These are phyloP conservation scores for Eutypella sp. DNA, from an alignment of 2,329 filamentous ascomycete species.

Conservation along the genomic window DNA sequence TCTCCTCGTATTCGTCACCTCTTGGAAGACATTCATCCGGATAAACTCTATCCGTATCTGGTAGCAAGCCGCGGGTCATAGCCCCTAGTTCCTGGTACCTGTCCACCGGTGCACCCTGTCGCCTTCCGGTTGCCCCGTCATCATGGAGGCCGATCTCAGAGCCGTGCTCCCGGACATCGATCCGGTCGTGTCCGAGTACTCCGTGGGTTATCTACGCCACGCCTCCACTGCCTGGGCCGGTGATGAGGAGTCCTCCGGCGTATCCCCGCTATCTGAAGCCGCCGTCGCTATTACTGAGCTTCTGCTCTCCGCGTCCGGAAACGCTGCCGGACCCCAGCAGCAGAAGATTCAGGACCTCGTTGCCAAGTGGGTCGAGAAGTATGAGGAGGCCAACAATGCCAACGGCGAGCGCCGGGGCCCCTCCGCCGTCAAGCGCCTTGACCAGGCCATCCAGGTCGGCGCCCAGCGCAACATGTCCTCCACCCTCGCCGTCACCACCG, in stretches of 20 bases:
- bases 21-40: not conserved
- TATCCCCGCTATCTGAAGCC: constrained; percentile 78
- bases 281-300: constrained; percentile 81
- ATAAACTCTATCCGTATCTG: not conserved
- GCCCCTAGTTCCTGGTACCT: not conserved
- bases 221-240: constrained; percentile 78
- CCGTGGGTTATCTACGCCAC: constrained; percentile 89
- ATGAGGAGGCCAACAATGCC: constrained; percentile 71
- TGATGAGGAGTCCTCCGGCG: constrained; percentile 64
- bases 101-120: too few species aligned
- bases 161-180: constrained; percentile 81
- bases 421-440: constrained; percentile 75
- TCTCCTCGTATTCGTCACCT: not conserved
- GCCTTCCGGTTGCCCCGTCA: constrained; percentile 10
- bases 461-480: constrained; percentile 94
- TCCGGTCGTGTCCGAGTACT: constrained; percentile 84
- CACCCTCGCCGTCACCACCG: constrained; percentile 80
- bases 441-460: constrained; percentile 92
- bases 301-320: constrained; percentile 86
- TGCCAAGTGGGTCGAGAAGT: constrained; percentile 80
- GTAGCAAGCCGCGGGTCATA: not conserved
- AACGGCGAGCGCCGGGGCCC: constrained; percentile 67
- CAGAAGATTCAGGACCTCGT: constrained; percentile 77
- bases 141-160: constrained; percentile 85
- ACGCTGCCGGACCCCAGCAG: constrained; percentile 67